Percentiles rank a stretch among this genome's conserved stretches.
These are phyloP conservation scores for Pseudozyma pruni DNA, from an alignment of 1,284 basidiomycete species.

Conservation along the genomic window DNA sequence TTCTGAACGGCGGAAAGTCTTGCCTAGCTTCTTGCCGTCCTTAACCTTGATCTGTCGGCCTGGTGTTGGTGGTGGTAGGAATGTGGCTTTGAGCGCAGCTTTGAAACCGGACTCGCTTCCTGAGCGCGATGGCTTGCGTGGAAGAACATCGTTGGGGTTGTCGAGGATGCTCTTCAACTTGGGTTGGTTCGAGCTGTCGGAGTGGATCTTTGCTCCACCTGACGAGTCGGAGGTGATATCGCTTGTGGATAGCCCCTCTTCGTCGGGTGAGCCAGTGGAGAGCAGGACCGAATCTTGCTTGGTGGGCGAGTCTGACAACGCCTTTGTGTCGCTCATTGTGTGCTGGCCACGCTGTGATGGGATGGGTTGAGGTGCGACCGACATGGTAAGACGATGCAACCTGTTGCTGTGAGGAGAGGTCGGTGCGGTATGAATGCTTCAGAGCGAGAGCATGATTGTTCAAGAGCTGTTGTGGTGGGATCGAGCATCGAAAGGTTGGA, in stretches of 20 bases:
- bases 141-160: conserved; percentile 49
- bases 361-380: conserved; percentile 10
- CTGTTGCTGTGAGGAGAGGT: neutral
- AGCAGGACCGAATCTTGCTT: conserved; percentile 10
- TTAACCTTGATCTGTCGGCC: conserved; percentile 51
- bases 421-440: neutral
- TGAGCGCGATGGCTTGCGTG: conserved; percentile 23
- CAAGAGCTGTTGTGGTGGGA: neutral
- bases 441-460: neutral
- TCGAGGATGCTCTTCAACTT: conserved; percentile 51
- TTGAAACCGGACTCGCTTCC: conserved; percentile 33
- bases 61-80: conserved; percentile 48
- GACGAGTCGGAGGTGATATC: conserved; percentile 25
- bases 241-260: conserved; percentile 24
- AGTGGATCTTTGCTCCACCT: conserved; percentile 2
- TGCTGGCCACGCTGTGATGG: conserved; percentile 2
- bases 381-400: conserved; percentile 15
- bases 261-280: conserved; percentile 11
- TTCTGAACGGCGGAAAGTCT: conserved; percentile 46
- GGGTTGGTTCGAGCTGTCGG: conserved; percentile 13
- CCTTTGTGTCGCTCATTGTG: neutral
- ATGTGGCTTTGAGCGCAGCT: conserved; percentile 54
- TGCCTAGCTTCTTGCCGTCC: conserved; percentile 51
- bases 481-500: neutral
- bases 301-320: conserved; percentile 12